phyloP scores from a whole-genome alignment of 306 rosid species.

The Lathyrus sativus region DNA sequence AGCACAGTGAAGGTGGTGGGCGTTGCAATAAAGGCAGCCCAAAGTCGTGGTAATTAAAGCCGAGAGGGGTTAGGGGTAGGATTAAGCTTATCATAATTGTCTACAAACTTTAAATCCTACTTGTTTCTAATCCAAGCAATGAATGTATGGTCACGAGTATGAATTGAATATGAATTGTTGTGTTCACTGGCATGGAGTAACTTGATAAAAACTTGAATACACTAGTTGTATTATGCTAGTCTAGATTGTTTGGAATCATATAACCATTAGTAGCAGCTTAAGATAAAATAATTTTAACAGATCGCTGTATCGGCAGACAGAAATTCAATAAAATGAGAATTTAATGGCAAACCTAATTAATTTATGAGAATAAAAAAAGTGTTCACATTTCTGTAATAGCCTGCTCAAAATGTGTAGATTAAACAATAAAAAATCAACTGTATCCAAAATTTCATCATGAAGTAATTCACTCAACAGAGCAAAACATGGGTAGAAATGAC shows the following conservation, averaged over 20 bases:
- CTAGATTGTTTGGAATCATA: slow-evolving; percentile 25
- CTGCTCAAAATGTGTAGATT: slow-evolving; percentile 14
- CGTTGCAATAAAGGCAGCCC: background rate
- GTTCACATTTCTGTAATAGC: slow-evolving; percentile 2
- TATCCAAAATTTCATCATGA: slow-evolving; percentile 16
- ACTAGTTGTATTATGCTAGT: background rate
- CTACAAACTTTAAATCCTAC: slow-evolving; percentile 23
- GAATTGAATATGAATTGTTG: slow-evolving; percentile 25
- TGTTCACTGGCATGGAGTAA: slow-evolving; percentile 18
- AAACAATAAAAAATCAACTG: slow-evolving; percentile 21
- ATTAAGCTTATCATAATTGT: slow-evolving; percentile 21
- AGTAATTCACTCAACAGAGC: slow-evolving; percentile 5
- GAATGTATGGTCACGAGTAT: slow-evolving; percentile 14
- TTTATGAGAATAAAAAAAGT: background rate
- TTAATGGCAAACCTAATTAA: slow-evolving; percentile 8
- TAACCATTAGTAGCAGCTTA: background rate
- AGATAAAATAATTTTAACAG: slow-evolving; percentile 20
- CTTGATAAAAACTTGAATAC: slow-evolving; percentile 25
- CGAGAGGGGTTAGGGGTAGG: background rate
- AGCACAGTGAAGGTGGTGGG: background rate
- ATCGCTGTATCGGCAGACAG: background rate
- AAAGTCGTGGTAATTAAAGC: background rate
- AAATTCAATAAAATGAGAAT: slow-evolving; percentile 9
- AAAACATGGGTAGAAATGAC: slow-evolving; percentile 24
- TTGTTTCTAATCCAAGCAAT: slow-evolving; percentile 12